Conservation (phyloP, 1,284 basidiomycete genomes). For the Fistulinella cinereoalba region DNA sequence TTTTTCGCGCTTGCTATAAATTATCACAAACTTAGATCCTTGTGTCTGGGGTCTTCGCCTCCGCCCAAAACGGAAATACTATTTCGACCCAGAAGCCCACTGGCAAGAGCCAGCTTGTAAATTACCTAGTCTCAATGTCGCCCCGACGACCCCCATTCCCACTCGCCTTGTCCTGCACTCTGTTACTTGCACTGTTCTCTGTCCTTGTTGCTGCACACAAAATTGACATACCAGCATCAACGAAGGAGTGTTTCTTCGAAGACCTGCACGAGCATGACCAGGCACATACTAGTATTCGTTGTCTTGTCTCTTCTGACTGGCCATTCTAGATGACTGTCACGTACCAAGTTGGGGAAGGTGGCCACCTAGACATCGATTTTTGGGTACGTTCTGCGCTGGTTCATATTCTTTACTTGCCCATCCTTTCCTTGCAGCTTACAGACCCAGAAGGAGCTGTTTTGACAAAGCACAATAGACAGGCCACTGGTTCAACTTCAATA, state of each 20-base stretch:
- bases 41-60: conserved; percentile 28
- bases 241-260: conserved; percentile 98
- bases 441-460: conserved; percentile 72
- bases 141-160: conserved; percentile 9
- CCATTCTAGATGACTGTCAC: conserved; percentile 91
- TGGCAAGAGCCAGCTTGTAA: background rate
- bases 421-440: conserved; percentile 53
- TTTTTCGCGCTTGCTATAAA: conserved; percentile 17
- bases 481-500: conserved; percentile 87
- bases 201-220: conserved; percentile 56
- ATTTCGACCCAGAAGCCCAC: background rate
- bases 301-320: conserved; percentile 4
- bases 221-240: conserved; percentile 71
- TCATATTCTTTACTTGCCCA: background rate
- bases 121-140: conserved; percentile 18
- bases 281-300: conserved; percentile 41
- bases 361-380: conserved; percentile 96
- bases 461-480: conserved; percentile 79
- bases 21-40: conserved; percentile 8
- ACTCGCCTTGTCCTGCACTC: conserved; percentile 36
- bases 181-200: conserved; percentile 44
- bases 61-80: conserved; percentile 11
- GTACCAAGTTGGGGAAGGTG: conserved; percentile 96
- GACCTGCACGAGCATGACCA: conserved; percentile 94
- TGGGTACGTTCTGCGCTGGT: conserved; percentile 56